Conservation (phyloP, 768 basidiomycete genomes). For the Russula dissimulans region DNA sequence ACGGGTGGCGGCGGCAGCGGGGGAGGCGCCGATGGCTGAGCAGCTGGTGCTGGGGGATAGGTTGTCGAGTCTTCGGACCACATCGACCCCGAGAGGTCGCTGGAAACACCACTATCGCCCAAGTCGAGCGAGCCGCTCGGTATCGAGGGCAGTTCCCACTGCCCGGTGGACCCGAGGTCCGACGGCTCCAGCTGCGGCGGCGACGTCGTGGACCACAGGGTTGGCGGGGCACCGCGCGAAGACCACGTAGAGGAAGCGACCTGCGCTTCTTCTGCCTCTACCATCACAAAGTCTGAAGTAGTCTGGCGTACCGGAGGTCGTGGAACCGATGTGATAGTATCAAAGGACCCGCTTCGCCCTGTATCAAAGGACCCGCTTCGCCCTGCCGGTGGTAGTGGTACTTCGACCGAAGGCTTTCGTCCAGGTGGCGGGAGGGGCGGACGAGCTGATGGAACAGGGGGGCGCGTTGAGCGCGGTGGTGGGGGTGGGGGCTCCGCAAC, state of each 20-base stretch:
- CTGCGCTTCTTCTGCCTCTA: conserved; percentile 23
- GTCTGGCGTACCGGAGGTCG: conserved; percentile 26
- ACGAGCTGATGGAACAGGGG: conserved; percentile 22
- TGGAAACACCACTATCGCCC: conserved; percentile 29
- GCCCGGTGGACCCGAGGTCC: conserved; percentile 32
- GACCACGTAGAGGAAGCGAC: conserved; percentile 40
- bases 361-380: conserved; percentile 14
- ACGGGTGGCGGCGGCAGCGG: conserved; percentile 18
- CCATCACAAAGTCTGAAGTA: conserved; percentile 28
- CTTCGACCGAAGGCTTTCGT: conserved; percentile 1
- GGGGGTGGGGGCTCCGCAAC: conserved; percentile 37
- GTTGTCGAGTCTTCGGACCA: conserved; percentile 53
- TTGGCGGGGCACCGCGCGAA: conserved; percentile 29
- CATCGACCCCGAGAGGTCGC: conserved; percentile 42
- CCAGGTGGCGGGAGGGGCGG: conserved; percentile 3
- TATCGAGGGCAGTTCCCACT: conserved; percentile 61
- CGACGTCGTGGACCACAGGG: conserved; percentile 24
- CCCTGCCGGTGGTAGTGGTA: background rate
- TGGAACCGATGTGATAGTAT: conserved; percentile 19
- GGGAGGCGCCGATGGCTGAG: conserved; percentile 22
- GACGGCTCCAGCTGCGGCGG: conserved; percentile 28
- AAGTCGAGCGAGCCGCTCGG: conserved; percentile 48
- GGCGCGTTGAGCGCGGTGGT: conserved; percentile 21
- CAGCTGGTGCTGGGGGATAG: conserved; percentile 22
- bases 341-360: conserved; percentile 9